Percentiles rank a stretch among this genome's conserved stretches.
phyloP scores from a whole-genome alignment of 139 green algal genomes.

The Closterium sp. region DNA sequence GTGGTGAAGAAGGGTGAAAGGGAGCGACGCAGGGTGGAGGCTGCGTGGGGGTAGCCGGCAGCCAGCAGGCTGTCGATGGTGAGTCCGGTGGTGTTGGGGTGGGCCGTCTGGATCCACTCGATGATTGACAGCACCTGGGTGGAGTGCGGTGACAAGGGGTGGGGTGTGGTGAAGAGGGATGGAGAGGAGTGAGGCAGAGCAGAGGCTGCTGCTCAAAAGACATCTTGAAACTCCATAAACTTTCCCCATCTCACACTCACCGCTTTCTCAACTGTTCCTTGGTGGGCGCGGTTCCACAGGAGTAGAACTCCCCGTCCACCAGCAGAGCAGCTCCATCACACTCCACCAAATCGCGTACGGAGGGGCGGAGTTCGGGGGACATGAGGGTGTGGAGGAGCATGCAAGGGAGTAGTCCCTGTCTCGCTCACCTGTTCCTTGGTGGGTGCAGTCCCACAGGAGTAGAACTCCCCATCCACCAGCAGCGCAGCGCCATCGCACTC shows the following conservation, averaged over 20 bases:
- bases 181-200: neutral
- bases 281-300: too few species aligned
- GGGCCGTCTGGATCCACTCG: neutral
- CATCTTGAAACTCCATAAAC: too few species aligned
- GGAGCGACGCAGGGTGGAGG: neutral
- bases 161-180: neutral
- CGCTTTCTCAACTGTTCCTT: too few species aligned
- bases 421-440: slow-evolving; percentile 16
- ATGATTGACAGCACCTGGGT: neutral
- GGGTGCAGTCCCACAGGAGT: slow-evolving; percentile 8
- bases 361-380: too few species aligned
- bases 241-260: too few species aligned
- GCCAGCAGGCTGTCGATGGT: slow-evolving; percentile 30
- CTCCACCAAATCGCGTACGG: too few species aligned
- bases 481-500: slow-evolving; percentile 40
- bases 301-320: too few species aligned
- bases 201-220: too few species aligned
- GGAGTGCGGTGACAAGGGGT: neutral
- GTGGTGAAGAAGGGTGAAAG: neutral
- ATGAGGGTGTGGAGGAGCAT: too few species aligned
- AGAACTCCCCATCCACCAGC: slow-evolving; percentile 14
- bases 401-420: neutral
- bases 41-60: slow-evolving; percentile 24
- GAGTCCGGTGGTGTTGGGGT: slow-evolving; percentile 16
- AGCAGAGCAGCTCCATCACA: too few species aligned